A percentile compares a stretch with the other conserved stretches of the same genome.
Evolutionary conservation across 1,284 basidiomycete species (phyloP).

Genomic region (Puccinia horiana): DNA sequence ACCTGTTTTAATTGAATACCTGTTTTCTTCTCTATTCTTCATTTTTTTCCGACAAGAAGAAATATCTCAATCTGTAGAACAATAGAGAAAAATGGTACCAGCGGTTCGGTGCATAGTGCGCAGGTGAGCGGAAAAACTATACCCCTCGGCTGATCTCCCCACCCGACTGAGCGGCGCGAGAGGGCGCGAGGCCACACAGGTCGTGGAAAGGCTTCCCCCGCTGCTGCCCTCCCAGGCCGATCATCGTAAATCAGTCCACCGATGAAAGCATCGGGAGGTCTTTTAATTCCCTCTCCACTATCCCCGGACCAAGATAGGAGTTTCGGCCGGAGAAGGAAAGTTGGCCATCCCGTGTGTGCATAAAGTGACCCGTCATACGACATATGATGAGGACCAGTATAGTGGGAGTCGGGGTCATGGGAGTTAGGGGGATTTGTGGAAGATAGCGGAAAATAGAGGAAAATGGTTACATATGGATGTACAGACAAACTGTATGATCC

Average conservation of each 20-base stretch:
- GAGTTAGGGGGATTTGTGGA: background rate
- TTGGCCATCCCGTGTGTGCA: background rate
- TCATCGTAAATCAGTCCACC: background rate
- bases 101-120: background rate
- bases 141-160: background rate
- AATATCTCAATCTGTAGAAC: background rate
- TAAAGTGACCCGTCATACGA: background rate
- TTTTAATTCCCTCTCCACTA: no score
- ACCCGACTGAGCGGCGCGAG: background rate
- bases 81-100: background rate
- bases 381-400: no score
- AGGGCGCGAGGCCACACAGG: background rate
- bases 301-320: background rate
- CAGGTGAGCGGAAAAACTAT: background rate
- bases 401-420: no score
- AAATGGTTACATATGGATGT: background rate
- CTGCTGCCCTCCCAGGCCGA: background rate
- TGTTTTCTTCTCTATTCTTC: constrained; percentile 1
- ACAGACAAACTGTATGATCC: background rate
- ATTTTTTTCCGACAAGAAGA: background rate
- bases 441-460: background rate
- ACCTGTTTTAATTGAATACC: no score
- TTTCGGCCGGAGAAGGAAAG: background rate
- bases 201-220: background rate
- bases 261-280: no score